phyloP scores from a whole-genome alignment of 768 basidiomycete species.

The Leccinum boreale region DNA sequence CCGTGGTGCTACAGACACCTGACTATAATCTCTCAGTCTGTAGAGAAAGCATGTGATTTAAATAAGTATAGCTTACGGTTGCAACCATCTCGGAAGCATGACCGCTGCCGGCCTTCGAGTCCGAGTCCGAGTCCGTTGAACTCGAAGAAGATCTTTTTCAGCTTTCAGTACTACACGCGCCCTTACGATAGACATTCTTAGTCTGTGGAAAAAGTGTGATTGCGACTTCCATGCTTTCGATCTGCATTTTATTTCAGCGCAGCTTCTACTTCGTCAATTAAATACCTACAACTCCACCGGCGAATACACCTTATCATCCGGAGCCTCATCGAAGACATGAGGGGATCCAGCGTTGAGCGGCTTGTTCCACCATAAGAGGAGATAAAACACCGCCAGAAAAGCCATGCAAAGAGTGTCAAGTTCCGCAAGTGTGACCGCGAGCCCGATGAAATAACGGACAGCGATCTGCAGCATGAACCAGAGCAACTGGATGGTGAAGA shows the following conservation, averaged over 20 bases:
- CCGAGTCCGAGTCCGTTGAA: too few species aligned
- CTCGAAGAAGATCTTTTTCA: too few species aligned
- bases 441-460: neutral
- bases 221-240: neutral
- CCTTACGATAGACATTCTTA: neutral
- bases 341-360: neutral
- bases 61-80: too few species aligned
- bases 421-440: neutral
- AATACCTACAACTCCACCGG: neutral
- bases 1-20: too few species aligned
- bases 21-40: too few species aligned
- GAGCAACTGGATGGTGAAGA: neutral
- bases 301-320: neutral
- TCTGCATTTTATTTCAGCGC: neutral
- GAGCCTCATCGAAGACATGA: neutral
- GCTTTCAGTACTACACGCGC: too few species aligned
- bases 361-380: constrained; percentile 2
- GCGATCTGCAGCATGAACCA: neutral
- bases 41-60: too few species aligned
- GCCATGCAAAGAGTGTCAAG: neutral
- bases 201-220: neutral
- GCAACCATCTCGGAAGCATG: too few species aligned
- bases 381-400: neutral
- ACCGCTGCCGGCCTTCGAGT: too few species aligned
- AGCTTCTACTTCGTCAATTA: neutral